Evolutionary conservation across 495 filamentous ascomycete genomes (phyloP).

Genomic region (Penicillium simplicissimum): DNA sequence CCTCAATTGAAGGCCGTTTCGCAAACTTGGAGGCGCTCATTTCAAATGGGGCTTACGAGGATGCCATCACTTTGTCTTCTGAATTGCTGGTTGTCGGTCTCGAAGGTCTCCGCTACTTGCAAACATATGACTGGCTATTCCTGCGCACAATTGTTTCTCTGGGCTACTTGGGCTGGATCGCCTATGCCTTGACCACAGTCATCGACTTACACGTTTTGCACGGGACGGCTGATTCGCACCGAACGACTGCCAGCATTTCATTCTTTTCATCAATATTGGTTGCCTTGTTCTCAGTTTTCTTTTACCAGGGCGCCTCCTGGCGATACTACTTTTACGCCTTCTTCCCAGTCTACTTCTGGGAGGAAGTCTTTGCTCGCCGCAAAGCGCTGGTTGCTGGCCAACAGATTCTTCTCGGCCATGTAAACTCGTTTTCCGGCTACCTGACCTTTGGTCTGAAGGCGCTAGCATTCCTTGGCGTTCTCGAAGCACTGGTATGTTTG

Average conservation of each 20-base stretch:
- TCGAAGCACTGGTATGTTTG: slow-evolving; percentile 77
- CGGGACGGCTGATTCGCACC: slow-evolving; percentile 63
- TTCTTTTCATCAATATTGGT: slow-evolving; percentile 77
- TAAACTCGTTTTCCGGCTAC: slow-evolving; percentile 57
- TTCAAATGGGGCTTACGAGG: slow-evolving; percentile 61
- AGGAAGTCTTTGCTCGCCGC: slow-evolving; percentile 84
- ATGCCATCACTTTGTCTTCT: slow-evolving; percentile 73
- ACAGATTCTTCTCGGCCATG: slow-evolving; percentile 65
- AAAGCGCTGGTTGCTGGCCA: slow-evolving; percentile 67
- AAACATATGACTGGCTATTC: slow-evolving; percentile 99
- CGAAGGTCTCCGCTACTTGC: slow-evolving; percentile 87
- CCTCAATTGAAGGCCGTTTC: slow-evolving; percentile 68
- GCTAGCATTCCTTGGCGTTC: slow-evolving; percentile 65
- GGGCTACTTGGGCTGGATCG: slow-evolving; percentile 97
- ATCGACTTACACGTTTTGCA: slow-evolving; percentile 88
- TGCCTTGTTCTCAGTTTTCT: slow-evolving; percentile 73
- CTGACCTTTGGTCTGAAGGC: slow-evolving; percentile 58
- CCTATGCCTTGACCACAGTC: slow-evolving; percentile 89
- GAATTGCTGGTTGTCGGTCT: slow-evolving; percentile 75
- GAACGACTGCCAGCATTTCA: slow-evolving; percentile 58
- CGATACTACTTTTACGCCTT: slow-evolving; percentile 92
- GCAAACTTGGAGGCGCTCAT: slow-evolving; percentile 67
- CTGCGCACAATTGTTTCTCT: slow-evolving; percentile 84
- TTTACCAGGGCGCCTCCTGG: slow-evolving; percentile 73
- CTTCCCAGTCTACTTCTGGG: slow-evolving; percentile 95